Percentiles rank a stretch among this genome's conserved stretches.
Conservation (phyloP, 805 yeast genomes). For the Candida multigemmis region DNA sequence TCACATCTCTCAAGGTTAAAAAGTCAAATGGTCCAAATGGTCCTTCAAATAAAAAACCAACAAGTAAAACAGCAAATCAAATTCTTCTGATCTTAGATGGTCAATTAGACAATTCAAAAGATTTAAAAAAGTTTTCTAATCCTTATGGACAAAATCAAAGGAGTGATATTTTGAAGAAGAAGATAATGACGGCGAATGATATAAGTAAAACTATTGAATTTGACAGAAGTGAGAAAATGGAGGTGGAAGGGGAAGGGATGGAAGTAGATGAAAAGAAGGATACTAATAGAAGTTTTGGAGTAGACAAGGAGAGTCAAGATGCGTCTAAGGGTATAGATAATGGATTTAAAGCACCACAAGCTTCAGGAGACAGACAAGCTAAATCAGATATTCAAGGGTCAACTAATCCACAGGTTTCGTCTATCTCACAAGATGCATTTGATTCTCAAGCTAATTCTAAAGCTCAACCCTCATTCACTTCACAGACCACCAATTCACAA, state of each 20-base stretch:
- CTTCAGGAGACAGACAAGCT: no score
- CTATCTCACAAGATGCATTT: no score
- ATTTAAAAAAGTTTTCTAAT: slow-evolving; percentile 23
- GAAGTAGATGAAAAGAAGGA: not conserved
- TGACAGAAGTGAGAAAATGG: slow-evolving; percentile 11
- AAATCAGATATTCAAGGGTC: no score
- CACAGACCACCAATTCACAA: no score
- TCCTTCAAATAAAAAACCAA: not conserved
- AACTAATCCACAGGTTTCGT: no score
- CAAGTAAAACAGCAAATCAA: slow-evolving; percentile 15
- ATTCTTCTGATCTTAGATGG: slow-evolving; percentile 31
- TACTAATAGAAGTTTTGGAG: not conserved
- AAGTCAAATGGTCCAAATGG: not conserved
- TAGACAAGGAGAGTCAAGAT: no score
- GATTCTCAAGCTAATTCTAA: no score
- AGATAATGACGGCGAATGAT: slow-evolving; percentile 22
- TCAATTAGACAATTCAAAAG: slow-evolving; percentile 4
- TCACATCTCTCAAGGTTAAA: not conserved
- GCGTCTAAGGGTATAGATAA: no score
- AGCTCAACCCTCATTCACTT: no score
- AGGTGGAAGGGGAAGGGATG: slow-evolving; percentile 5
- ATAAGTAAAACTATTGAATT: slow-evolving; percentile 26
- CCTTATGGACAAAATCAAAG: slow-evolving; percentile 6
- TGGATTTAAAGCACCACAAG: no score
- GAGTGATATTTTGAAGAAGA: slow-evolving; percentile 1